These are phyloP conservation scores for Malus hybrid DNA, from an alignment of 331 rosid species.

Conservation along the genomic window DNA sequence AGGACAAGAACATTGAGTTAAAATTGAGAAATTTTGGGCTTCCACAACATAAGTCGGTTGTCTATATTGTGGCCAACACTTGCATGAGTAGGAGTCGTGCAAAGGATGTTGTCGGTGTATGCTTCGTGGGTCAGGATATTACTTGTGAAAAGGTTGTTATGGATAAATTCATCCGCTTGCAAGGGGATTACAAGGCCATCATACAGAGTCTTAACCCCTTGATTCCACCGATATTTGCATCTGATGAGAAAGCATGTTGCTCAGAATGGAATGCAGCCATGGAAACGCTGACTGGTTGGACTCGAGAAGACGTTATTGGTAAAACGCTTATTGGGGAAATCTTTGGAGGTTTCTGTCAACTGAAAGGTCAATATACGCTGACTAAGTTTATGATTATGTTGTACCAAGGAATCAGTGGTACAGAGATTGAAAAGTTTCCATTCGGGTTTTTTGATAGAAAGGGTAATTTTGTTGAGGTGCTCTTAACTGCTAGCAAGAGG, in stretches of 20 bases:
- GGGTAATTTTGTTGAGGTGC: conserved; percentile 46
- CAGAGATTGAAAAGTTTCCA: conserved; percentile 61
- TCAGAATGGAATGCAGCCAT: conserved; percentile 87
- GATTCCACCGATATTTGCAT: conserved; percentile 85
- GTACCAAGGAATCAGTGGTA: conserved; percentile 65
- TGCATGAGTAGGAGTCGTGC: conserved; percentile 67
- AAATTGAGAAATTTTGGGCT: conserved; percentile 41
- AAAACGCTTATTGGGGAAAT: conserved; percentile 72
- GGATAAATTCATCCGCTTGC: conserved; percentile 59
- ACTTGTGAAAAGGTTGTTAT: conserved; percentile 52
- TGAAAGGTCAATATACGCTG: conserved; percentile 53
- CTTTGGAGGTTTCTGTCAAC: conserved; percentile 53
- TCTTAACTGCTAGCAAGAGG: conserved; percentile 63
- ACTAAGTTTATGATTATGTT: conserved; percentile 70
- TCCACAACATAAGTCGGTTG: conserved; percentile 23
- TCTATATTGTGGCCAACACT: conserved; percentile 54
- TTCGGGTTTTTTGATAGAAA: conserved; percentile 51
- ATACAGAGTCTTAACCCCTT: conserved; percentile 60
- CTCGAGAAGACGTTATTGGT: conserved; percentile 53
- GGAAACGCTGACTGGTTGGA: conserved; percentile 70
- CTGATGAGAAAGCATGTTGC: conserved; percentile 73
- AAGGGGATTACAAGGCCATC: conserved; percentile 82
- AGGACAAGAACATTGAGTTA: conserved; percentile 63
- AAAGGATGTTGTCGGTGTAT: conserved; percentile 56
- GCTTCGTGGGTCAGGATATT: conserved; percentile 78